Evolutionary conservation across 179 eudicot species (phyloP), one percentile per base, ranked within the genome.

Genomic region (Amaranthus tricolor): DNA sequence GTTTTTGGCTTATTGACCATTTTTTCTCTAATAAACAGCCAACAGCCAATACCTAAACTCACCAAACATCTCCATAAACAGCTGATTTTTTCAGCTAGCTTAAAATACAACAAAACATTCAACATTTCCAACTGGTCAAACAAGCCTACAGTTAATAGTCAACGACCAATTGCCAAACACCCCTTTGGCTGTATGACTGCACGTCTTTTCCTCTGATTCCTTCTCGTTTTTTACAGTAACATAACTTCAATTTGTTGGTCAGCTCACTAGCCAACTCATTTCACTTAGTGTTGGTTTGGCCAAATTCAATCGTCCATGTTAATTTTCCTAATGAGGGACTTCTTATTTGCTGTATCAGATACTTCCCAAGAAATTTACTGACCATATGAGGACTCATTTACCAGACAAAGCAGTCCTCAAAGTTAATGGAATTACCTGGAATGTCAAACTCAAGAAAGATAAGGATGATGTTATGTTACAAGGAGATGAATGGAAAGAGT

Each of bases 381-480:
- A 73, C 57, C 79, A 81, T 69, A 63, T 83, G 79, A 81, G 68
- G 58, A 64, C 64, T 9, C 21, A 74, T 6, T 48, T 82, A 17
- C 84, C 84, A 14, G 68, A 76, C 40, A 74, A 58, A 71, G 79
- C 79, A 16, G 31, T 71, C 19, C 77, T 88, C 48, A 67, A 73
- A 76, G 89, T 86, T 0, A 84, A 84, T 86, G 85, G 82, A 50
- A 76, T 71, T 17, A 61, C 57, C 16, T 88, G 88, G 89, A 58
- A 73, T 68, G 83, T 84, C 9, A 74, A 69, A 48, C n/a, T 88
- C 55, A 72, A 54, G 56, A 64, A 71, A 66, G 73, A 17, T 40
- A 72, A 48, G 59, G 83, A 82, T 17, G 80, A 53, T 50, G 63
- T 76, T 62, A 17, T 74, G 66, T 62, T 84, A 9, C 56, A 64